phyloP scores from a whole-genome alignment of 768 basidiomycete species.

The Amanita thiersii region DNA sequence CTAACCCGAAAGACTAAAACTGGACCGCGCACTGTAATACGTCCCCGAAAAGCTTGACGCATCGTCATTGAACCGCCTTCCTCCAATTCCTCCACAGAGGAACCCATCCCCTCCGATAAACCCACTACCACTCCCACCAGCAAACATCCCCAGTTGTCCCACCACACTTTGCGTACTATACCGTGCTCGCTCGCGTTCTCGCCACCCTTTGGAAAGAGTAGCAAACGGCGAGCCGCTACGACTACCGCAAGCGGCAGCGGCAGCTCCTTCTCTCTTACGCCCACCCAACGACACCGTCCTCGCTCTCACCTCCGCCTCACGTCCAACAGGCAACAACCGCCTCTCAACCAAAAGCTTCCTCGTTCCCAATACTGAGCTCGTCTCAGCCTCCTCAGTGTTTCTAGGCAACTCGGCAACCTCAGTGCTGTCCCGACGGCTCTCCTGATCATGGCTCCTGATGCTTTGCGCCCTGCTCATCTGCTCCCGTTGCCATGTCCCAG shows the following conservation, averaged over 20 bases:
- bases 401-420: neutral
- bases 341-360: neutral
- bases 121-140: neutral
- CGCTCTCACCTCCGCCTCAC: conserved; percentile 3
- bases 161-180: no score
- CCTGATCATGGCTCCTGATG: no score
- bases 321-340: conserved; percentile 1
- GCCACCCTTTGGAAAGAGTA: no score
- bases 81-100: neutral
- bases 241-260: neutral
- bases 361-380: neutral
- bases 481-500: conserved; percentile 7
- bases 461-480: no score
- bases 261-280: neutral
- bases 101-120: neutral
- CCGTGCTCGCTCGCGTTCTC: no score
- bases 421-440: no score
- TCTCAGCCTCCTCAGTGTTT: neutral
- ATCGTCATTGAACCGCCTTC: conserved; percentile 5
- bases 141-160: neutral
- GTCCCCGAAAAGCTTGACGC: conserved; percentile 15
- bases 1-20: conserved; percentile 12
- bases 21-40: conserved; percentile 20
- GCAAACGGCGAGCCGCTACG: neutral
- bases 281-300: conserved; percentile 6